A percentile compares a stretch with the other conserved stretches of the same genome.
Evolutionary conservation across 148 eudicot species (phyloP).

Genomic region (Euryodendron excelsum): DNA sequence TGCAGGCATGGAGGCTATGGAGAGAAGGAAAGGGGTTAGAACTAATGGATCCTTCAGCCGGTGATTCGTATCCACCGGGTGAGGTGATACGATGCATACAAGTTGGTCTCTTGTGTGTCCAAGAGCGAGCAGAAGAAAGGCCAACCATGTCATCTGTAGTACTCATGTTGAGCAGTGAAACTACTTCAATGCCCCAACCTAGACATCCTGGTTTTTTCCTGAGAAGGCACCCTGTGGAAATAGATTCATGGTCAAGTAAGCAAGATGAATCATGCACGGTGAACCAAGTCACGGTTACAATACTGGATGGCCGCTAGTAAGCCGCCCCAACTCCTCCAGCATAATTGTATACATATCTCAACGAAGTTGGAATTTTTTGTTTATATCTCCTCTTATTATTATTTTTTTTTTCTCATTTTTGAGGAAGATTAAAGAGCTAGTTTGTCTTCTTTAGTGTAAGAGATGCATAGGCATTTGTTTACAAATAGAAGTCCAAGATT

Average conservation of each 20-base stretch:
- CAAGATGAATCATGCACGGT: constrained; percentile 64
- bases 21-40: constrained; percentile 63
- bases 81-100: constrained; percentile 78
- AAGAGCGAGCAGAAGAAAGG: constrained; percentile 76
- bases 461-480: background rate
- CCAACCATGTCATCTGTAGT: constrained; percentile 73
- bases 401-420: background rate
- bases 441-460: background rate
- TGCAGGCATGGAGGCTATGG: constrained; percentile 83
- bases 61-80: constrained; percentile 27
- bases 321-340: background rate
- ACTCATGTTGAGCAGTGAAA: constrained; percentile 69
- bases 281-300: constrained; percentile 68
- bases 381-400: background rate
- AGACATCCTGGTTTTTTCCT: constrained; percentile 58
- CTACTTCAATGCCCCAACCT: constrained; percentile 50
- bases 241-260: constrained; percentile 51
- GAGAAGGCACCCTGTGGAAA: constrained; percentile 34
- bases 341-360: background rate
- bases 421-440: background rate
- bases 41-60: constrained; percentile 41
- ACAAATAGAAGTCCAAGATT: too few species aligned
- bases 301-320: constrained; percentile 58
- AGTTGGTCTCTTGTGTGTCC: constrained; percentile 78
- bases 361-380: background rate